Percentiles rank a stretch among this genome's conserved stretches.
These are phyloP conservation scores for Ceratobasidium sp. DNA, from an alignment of 1,284 basidiomycete species.

Conservation along the genomic window DNA sequence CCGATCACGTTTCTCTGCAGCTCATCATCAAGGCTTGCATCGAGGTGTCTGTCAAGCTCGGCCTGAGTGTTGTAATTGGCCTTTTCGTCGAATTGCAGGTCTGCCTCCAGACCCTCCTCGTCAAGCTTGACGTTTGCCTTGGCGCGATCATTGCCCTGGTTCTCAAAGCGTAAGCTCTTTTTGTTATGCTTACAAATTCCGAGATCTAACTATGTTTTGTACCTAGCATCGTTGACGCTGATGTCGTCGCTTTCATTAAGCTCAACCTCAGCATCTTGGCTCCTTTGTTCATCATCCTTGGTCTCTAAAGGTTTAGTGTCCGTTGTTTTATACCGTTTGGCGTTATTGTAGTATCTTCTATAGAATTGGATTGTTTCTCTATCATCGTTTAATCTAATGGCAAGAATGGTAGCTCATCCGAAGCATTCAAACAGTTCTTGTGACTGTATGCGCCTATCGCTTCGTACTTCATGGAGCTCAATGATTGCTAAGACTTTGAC, in stretches of 20 bases:
- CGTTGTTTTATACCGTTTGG: too few species aligned
- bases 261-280: not conserved
- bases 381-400: too few species aligned
- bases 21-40: conserved; percentile 14
- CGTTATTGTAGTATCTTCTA: too few species aligned
- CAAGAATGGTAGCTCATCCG: too few species aligned
- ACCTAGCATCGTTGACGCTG: not conserved
- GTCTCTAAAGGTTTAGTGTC: too few species aligned
- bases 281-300: not conserved
- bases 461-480: too few species aligned
- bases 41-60: not conserved
- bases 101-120: conserved; percentile 1
- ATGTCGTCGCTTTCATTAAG: not conserved
- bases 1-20: not conserved
- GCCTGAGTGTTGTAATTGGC: not conserved
- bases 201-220: not conserved
- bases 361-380: too few species aligned
- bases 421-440: too few species aligned
- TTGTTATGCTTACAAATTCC: too few species aligned
- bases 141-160: conserved; percentile 10
- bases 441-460: too few species aligned
- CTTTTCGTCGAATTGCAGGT: not conserved
- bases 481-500: too few species aligned
- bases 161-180: not conserved
- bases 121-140: conserved; percentile 6